Percentiles rank a stretch among this genome's conserved stretches.
phyloP scores from a whole-genome alignment of 371 early-diverging fungal genomes.

The Mucor lusitanicus region DNA sequence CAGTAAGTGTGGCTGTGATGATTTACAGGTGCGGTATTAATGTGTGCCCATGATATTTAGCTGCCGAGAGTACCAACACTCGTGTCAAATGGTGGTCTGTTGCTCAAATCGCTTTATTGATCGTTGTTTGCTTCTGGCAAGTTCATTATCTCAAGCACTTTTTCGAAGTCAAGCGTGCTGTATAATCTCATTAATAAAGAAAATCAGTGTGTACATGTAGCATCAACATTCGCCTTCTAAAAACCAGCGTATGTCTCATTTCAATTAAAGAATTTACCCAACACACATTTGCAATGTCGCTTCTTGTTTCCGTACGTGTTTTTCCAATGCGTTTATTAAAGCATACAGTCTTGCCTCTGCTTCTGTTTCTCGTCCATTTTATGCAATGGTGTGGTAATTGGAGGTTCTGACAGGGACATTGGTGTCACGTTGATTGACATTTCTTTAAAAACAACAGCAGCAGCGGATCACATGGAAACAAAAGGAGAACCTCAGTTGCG shows the following conservation, averaged over 20 bases:
- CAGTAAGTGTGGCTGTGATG: constrained; percentile 52
- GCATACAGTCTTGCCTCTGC: neutral
- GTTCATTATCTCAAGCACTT: constrained; percentile 74
- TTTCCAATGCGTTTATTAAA: neutral
- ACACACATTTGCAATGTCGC: neutral
- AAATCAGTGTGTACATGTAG: neutral
- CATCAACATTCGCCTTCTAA: neutral
- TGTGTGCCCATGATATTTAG: constrained; percentile 46
- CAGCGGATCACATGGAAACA: neutral
- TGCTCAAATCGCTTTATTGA: constrained; percentile 61
- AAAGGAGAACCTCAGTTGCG: neutral
- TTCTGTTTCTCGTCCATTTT: neutral
- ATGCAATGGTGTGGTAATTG: neutral
- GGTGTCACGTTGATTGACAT: neutral
- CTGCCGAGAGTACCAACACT: constrained; percentile 76
- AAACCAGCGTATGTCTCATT: neutral
- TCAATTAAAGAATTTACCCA: neutral
- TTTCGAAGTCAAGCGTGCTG: constrained; percentile 77
- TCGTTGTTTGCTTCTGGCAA: constrained; percentile 71
- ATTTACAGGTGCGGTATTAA: neutral
- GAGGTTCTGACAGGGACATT: neutral
- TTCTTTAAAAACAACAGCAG: neutral
- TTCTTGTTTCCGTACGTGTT: neutral
- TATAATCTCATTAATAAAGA: constrained; percentile 35
- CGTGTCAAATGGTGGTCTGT: constrained; percentile 84